Conservation (phyloP, 352 stramenopile genomes). For the Pythium aphanidermatum region DNA sequence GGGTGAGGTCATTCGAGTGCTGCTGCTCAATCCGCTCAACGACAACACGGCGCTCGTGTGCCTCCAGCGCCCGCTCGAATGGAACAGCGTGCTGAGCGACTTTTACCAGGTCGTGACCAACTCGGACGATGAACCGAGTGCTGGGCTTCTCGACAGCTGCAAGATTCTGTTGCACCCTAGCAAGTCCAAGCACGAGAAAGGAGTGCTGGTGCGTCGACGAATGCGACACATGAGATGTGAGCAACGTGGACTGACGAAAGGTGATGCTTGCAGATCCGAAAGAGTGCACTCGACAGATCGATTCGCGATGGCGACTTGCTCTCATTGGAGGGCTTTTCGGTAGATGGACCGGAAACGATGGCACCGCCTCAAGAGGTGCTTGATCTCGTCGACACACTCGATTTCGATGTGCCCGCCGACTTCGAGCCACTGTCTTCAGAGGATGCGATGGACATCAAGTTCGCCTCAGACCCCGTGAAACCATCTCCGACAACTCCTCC, state of each 20-base stretch:
- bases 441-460: conserved; percentile 17
- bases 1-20: conserved; percentile 74
- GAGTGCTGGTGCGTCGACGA: conserved; percentile 55
- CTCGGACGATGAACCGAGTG: conserved; percentile 64
- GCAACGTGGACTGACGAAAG: no score
- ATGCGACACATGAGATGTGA: no score
- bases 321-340: conserved; percentile 52
- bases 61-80: conserved; percentile 73
- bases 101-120: conserved; percentile 83
- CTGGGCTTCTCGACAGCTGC: conserved; percentile 52
- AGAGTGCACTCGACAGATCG: conserved; percentile 61
- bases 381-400: conserved; percentile 62
- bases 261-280: conserved; percentile 49
- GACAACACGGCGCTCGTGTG: conserved; percentile 68
- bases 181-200: conserved; percentile 79
- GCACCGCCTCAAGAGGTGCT: conserved; percentile 58
- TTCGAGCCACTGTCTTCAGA: conserved; percentile 19
- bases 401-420: conserved; percentile 47
- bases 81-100: conserved; percentile 64
- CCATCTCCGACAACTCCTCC: conserved; percentile 1
- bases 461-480: conserved; percentile 10
- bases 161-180: conserved; percentile 73
- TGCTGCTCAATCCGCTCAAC: conserved; percentile 70
- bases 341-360: conserved; percentile 24
- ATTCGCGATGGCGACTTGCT: conserved; percentile 80